Percentiles rank a stretch among this genome's conserved stretches.
phyloP scores from a whole-genome alignment of 257 asterid species.

The Salvia rosmarinus region DNA sequence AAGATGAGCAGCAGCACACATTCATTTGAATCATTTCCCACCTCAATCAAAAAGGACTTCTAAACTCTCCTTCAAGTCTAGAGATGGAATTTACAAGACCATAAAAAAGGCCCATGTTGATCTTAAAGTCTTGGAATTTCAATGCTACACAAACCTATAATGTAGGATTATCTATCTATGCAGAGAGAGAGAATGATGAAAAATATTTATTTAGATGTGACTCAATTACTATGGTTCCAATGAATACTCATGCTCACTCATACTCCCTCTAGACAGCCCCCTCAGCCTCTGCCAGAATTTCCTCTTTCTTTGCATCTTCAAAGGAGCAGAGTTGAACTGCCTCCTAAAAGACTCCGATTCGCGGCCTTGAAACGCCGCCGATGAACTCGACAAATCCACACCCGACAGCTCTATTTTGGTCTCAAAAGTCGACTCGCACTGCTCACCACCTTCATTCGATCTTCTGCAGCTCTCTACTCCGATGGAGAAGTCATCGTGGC shows the following conservation, averaged over 20 bases:
- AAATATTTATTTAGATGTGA: too few species aligned
- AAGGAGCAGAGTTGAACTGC: conserved; percentile 81
- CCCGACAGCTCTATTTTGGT: conserved; percentile 46
- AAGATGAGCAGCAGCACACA: too few species aligned
- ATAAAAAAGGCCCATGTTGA: background rate
- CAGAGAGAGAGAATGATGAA: background rate
- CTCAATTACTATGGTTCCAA: conserved; percentile 37
- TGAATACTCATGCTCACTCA: conserved; percentile 72
- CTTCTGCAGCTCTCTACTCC: conserved; percentile 48
- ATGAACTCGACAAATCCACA: conserved; percentile 49
- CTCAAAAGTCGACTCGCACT: conserved; percentile 41
- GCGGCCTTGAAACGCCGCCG: conserved; percentile 44
- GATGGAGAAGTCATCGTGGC: conserved; percentile 57
- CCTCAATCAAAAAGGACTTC: too few species aligned
- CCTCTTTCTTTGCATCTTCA: conserved; percentile 53
- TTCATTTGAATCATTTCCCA: too few species aligned
- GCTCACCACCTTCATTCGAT: conserved; percentile 46
- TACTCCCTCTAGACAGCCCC: conserved; percentile 71
- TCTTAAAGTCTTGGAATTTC: background rate
- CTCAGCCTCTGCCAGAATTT: conserved; percentile 73
- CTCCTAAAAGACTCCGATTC: conserved; percentile 80
- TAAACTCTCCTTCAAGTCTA: background rate
- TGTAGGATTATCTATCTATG: too few species aligned
- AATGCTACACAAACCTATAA: background rate
- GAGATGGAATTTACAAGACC: background rate